Evolutionary conservation across 1,284 basidiomycete species (phyloP), one percentile per base, ranked within the genome.

Genomic region (Sporisorium graminicola): DNA sequence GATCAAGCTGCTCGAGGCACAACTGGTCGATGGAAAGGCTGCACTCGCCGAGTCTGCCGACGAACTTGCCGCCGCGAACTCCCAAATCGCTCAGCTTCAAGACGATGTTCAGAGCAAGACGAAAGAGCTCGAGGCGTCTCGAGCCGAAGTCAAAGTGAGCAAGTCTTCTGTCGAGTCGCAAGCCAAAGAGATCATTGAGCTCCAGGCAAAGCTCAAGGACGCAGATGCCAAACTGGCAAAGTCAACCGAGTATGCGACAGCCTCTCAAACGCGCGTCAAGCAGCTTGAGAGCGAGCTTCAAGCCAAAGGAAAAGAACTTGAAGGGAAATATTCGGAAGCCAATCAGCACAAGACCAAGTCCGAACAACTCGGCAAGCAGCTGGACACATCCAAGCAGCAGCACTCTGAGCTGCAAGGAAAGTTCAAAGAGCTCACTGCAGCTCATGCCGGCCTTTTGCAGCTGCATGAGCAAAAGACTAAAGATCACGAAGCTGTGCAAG

Each of bases 321-420:
- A 58, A 27, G 29, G n/a, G 51, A 58, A 50, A 43, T 29, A n/a
- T 4, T 40, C 42, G 2, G 70, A 68, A 29, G 60, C 65, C 6
- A 27, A 22, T n/a, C 16, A 52, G 42, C 64, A 57, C 43, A 53
- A 40, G 10, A 47, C 63, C 5, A 26, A 50, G 18, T 51, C 57
- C 5, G 67, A 71, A 22, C 37, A 58, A 12, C 63, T 71, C 33
- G 53, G 49, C 2, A 58, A 64, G 37, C 60, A 74, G n/a, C 65
- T 74, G 49, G 58, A 60, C n/a, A 33, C 65, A 2, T 13, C 35
- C 12, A 43, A 50, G 22, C 20, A 53, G 44, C 58, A 74, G 42
- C 54, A 54, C 46, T 40, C 53, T 5, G 58, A 53, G 29, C 54
- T 67, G 14, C 44, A 60, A 24, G 27, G 27, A n/a, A 49, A 61